phyloP scores from a whole-genome alignment of 202 grass and related monocot species.

The Panicum hallii region DNA sequence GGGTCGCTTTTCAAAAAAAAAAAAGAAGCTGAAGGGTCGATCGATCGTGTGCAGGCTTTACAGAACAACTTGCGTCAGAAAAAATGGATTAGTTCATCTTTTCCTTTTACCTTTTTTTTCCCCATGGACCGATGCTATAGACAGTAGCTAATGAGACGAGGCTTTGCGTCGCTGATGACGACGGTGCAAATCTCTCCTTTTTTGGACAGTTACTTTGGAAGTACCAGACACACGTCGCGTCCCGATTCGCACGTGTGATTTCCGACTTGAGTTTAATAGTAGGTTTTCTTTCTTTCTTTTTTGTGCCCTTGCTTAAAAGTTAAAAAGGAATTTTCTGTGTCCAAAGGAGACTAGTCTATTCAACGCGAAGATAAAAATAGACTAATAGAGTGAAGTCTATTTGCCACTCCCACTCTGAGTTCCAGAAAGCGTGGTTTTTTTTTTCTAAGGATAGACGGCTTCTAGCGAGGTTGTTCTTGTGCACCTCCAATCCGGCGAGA shows the following conservation, averaged over 20 bases:
- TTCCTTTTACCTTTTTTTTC: not conserved
- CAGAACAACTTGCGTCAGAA: constrained; percentile 29
- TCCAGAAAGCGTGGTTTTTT: too few relatives aligned
- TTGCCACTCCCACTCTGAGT: too few relatives aligned
- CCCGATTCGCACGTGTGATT: not conserved
- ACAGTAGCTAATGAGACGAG: not conserved
- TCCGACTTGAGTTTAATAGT: not conserved
- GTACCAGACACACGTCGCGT: not conserved
- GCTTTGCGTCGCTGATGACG: not conserved
- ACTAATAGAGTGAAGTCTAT: too few relatives aligned
- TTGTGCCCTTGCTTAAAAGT: too few relatives aligned
- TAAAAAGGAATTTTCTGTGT: too few relatives aligned
- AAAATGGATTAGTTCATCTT: not conserved
- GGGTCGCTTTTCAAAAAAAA: too few relatives aligned
- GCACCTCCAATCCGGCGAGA: too few relatives aligned
- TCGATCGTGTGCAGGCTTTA: constrained; percentile 42
- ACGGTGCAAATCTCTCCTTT: not conserved
- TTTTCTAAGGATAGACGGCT: too few relatives aligned
- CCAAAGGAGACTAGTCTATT: not conserved
- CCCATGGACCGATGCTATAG: not conserved
- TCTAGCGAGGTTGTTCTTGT: too few relatives aligned
- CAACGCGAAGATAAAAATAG: not conserved
- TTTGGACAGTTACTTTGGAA: not conserved
- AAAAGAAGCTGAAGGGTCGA: not conserved
- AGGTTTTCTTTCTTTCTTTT: not conserved